phyloP scores from a whole-genome alignment of 106 monocot genomes.

The Chionographis japonica region DNA sequence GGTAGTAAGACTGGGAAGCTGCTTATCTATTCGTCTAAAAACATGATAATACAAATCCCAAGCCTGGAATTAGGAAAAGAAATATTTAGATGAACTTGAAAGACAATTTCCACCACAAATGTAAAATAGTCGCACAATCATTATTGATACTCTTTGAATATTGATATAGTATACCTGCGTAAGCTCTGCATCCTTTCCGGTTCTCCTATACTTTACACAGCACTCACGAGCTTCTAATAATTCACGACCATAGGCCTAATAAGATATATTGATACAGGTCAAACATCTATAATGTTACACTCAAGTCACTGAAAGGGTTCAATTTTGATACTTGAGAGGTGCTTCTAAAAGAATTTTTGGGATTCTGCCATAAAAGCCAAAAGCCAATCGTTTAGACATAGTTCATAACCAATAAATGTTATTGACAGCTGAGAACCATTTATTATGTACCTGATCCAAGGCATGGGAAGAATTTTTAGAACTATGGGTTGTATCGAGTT shows the following conservation, averaged over 20 bases:
- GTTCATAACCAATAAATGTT: no score
- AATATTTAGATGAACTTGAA: background rate
- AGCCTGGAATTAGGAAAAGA: conserved; percentile 44
- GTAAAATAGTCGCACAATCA: background rate
- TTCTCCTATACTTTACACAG: conserved; percentile 77
- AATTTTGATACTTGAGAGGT: background rate
- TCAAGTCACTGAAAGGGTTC: background rate
- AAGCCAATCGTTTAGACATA: no score
- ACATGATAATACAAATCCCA: conserved; percentile 99
- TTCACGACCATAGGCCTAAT: conserved; percentile 92
- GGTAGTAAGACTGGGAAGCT: conserved; percentile 93
- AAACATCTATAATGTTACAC: background rate
- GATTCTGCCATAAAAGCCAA: background rate
- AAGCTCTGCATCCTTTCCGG: conserved; percentile 93
- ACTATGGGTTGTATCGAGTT: no score
- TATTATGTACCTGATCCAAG: no score
- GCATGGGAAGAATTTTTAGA: no score
- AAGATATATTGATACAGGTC: conserved; percentile 6
- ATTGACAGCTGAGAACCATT: no score
- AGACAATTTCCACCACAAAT: background rate
- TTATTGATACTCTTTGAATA: background rate
- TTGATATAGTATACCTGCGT: conserved; percentile 54
- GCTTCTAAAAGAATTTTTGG: background rate
- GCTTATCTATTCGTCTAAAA: conserved; percentile 96
- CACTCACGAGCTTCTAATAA: conserved; percentile 89